Base-by-base conservation (phyloP, 1,139 yeast species). In the Debaryomyces robertsiae region DNA sequence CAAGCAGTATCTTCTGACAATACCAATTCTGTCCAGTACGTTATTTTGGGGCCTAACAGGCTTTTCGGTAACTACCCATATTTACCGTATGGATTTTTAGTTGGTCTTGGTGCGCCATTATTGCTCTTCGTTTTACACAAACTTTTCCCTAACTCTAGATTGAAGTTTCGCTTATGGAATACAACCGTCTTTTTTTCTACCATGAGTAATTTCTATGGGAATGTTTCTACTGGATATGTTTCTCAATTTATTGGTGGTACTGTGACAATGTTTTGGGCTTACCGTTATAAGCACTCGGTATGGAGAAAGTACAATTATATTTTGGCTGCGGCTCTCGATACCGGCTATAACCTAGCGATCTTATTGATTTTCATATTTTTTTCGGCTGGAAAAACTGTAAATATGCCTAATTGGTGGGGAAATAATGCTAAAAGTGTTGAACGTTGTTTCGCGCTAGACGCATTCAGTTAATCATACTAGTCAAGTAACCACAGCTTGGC, bases 321-420 rank as follows among this genome's bases (percentile, higher is more conserved):
- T 3, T 52, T 74, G 25, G 79, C 79, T 1, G 78, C 78, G 4
- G 77, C 78, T 0, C 63, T 73, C 43, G 79, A 75, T 47, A 73
- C 79, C 0, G 80, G 79, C 5, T 71, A 67, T 50, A 74, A 74
- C 43, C 50, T 73, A 36, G 61, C 76, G 2, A 56, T 69, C 18
- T 46, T 73, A 30, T 44, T 64, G 16, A 60, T 75, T 7, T 74
- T 74, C 48, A 43, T 67, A 13, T 44, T 67, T 19, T 63, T 68
- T 25, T 59, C 74, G 1, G 56, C 63, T 32, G 67, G 68, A 1
- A 54, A 54, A 28, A 49, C 53, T 0, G 50, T 63, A 3, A 47
- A 46, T 2, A 67, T 70, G 64, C 77, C 77, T 0, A 41, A 60
- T 36, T 75, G 79, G 80, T 75, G 75, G 73, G 79, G 79, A 6